Evolutionary conservation across 129 eudicot genomes (phyloP), one percentile per base, ranked within the genome.

Genomic region (Tanacetum coccineum): DNA sequence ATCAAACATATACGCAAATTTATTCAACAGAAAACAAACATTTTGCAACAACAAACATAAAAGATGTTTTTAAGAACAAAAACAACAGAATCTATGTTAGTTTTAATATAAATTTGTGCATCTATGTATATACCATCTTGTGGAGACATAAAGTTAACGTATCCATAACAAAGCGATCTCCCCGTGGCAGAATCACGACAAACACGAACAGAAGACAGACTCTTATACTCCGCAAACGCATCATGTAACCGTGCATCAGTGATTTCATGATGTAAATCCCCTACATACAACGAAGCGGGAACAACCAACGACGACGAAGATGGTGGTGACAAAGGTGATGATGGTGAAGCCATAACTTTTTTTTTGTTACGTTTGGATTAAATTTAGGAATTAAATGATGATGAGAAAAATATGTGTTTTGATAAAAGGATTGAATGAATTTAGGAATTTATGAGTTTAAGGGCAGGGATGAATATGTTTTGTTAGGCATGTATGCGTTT

Each of bases 111-210:
- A 0, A 20, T 55, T 9, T 55, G 19, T 54, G 60, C 30, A 54
- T 20, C 9, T 54, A 11, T 45, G 28, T 21, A 83, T 25, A 67
- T 76, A 92, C 98, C 98, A 18, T 92, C 98, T 54, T 85, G 82
- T 28, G 78, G 85, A 19, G 88, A 81, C 25, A 74, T 30, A 54
- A 87, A 84, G 75, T 92, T 92, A 74, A 88, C 95, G 73, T 85
- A 92, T 58, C 95, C 98, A 66, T 92, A 92, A 70, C 95, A 75
- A 61, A 92, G 91, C 5, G 98, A 92, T 12, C 90, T 84, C 4
- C 77, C 84, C 53, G 85, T 85, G 69, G 81, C 18, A 13, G 89
- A 78, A 46, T 92, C 96, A 13, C 88, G 88, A 64, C 96, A 92
- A 59, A 92, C 76, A 9, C 95, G 87, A 1, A 92, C 96, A 3